phyloP scores from a whole-genome alignment of 352 stramenopile species.

The Globisporangium apiculatum region DNA sequence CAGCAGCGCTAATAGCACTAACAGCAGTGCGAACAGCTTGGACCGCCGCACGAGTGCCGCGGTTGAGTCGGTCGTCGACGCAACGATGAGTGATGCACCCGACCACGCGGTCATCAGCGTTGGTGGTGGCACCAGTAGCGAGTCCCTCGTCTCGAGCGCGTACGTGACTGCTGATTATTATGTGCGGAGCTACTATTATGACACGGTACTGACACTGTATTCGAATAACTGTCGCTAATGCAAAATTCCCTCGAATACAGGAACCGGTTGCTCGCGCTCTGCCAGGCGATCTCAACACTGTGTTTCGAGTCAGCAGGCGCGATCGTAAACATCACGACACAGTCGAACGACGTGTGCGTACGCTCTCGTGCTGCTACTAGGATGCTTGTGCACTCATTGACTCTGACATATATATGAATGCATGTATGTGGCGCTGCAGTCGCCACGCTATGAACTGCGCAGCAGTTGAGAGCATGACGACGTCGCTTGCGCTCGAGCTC shows the following conservation, averaged over 20 bases:
- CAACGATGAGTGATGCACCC: background rate
- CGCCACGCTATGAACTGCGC: constrained; percentile 7
- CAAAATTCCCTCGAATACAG: background rate
- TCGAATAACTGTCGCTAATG: constrained; percentile 3
- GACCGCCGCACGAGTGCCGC: background rate
- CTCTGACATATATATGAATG: background rate
- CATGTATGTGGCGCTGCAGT: background rate
- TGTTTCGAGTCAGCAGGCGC: constrained; percentile 20
- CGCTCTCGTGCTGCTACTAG: background rate
- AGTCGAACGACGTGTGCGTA: constrained; percentile 13
- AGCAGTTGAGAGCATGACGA: constrained; percentile 32
- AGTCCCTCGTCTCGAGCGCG: constrained; percentile 4
- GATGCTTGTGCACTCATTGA: background rate
- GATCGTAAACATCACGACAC: constrained; percentile 27
- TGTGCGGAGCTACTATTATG: no score
- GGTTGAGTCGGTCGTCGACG: constrained; percentile 6
- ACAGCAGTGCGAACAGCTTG: constrained; percentile 2
- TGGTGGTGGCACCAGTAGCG: background rate
- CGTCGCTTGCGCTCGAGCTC: constrained; percentile 30
- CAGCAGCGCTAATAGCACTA: constrained; percentile 1
- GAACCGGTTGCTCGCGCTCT: constrained; percentile 22
- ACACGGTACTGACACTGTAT: background rate
- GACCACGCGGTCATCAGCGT: no score
- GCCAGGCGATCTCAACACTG: constrained; percentile 15
- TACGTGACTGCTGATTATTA: constrained; percentile 2